Base-by-base conservation (phyloP, 176 grass and related monocot species). In the Carex cristatella region DNA sequence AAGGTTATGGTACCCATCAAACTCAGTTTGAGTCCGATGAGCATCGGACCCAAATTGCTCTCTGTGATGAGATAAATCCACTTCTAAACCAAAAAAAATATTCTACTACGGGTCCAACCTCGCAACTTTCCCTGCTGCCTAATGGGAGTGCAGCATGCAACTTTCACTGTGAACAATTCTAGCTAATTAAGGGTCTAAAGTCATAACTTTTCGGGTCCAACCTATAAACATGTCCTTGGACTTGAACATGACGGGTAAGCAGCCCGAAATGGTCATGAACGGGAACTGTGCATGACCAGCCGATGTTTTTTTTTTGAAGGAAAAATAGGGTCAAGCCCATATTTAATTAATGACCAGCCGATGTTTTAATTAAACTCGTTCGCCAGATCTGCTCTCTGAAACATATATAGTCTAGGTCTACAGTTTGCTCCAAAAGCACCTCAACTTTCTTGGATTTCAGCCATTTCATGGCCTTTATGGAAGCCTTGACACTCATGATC, bases 391-490 rank as follows among this genome's bases (percentile, higher is more conserved):
- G 13, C 69, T 59, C 44, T 91, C 75, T 2, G 91, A 88, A 53
- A 94, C 33, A n/a, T n/a, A n/a, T n/a, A n/a, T n/a, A 51, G 91
- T 88, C 58, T 33, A 95, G 76, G 60, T 92, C 91, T 74, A 99
- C 54, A 1, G 90, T 92, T 66, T 99, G 91, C 27, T 92, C 69
- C 54, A 99, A 88, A 71, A 99, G 88, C 15, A 99, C 96, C 70
- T 95, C 88, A 9, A 99, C 91, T 65, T 92, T 95, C 86, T 99
- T 99, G 2, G 79, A 84, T 85, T 86, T 89, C 77, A 95, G 80
- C 96, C 96, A 99, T 87, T 95, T 80, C 71, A 92, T 75, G 32
- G 90, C 93, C 96, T 88, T 94, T 92, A 42, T 98, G 96, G 53
- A 95, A 23, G 23, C 23, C 23, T 23, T 23, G 23, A 23, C 23